A percentile compares a stretch with the other conserved stretches of the same genome.
These are phyloP conservation scores for Podila verticillata DNA, from an alignment of 192 early-diverging fungal species.

Conservation along the genomic window DNA sequence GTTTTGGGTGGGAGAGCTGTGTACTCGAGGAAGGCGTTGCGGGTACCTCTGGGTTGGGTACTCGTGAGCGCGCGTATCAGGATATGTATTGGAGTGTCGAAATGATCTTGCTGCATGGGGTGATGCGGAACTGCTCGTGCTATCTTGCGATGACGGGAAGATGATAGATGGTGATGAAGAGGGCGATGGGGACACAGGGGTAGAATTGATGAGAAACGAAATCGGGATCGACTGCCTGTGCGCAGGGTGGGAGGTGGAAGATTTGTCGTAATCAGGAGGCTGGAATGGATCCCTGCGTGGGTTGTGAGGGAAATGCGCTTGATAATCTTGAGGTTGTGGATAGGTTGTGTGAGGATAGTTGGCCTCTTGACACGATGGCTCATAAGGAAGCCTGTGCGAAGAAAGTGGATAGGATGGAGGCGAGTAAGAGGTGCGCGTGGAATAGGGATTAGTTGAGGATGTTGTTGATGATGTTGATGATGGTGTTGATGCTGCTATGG, in stretches of 20 bases:
- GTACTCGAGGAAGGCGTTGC: not conserved
- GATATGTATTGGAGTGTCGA: too few relatives aligned
- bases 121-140: not conserved
- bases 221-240: constrained; percentile 31
- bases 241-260: not conserved
- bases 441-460: too few relatives aligned
- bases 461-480: too few relatives aligned
- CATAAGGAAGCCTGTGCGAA: too few relatives aligned
- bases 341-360: too few relatives aligned
- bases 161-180: not conserved
- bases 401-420: not conserved
- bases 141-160: not conserved
- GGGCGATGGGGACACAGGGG: not conserved
- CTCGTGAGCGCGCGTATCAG: too few relatives aligned
- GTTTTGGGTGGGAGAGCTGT: not conserved
- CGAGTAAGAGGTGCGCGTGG: not conserved
- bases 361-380: too few relatives aligned
- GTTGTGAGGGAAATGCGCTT: too few relatives aligned
- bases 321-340: too few relatives aligned
- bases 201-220: constrained; percentile 30
- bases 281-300: not conserved
- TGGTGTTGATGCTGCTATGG: not conserved
- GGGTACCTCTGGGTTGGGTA: not conserved
- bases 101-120: not conserved
- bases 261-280: not conserved